Evolutionary conservation across 2,329 filamentous ascomycete species (phyloP).

Genomic region (Blastomyces parvus): DNA sequence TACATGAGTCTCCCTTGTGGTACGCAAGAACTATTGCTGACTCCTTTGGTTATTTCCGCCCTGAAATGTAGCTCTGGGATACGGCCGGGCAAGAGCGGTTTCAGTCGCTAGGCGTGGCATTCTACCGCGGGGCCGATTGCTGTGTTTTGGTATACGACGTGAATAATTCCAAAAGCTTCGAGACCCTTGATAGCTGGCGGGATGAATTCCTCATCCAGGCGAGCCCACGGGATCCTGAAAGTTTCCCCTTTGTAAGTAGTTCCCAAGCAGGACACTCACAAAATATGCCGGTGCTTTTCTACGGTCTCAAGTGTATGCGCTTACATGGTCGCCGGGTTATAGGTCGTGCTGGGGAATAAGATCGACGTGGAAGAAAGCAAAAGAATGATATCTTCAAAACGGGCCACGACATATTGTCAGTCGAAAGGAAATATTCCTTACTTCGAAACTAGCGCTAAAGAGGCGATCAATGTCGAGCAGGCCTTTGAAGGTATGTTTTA

Average conservation of each 20-base stretch:
- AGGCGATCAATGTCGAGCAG: constrained; percentile 95
- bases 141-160: constrained; percentile 99
- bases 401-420: constrained; percentile 94
- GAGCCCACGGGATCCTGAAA: constrained; percentile 89
- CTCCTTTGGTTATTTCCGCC: not conserved
- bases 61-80: constrained; percentile 76
- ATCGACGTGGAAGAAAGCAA: constrained; percentile 98
- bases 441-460: constrained; percentile 98
- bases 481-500: constrained; percentile 57
- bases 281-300: not conserved
- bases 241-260: constrained; percentile 87
- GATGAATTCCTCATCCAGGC: constrained; percentile 98
- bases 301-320: not conserved
- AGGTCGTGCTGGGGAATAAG: constrained; percentile 97
- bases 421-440: constrained; percentile 96
- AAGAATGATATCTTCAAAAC: constrained; percentile 90
- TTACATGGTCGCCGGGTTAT: constrained; percentile 11
- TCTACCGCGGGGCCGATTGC: constrained; percentile 98
- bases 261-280: not conserved
- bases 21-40: not conserved
- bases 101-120: constrained; percentile 98
- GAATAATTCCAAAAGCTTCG: constrained; percentile 98
- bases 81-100: constrained; percentile 97
- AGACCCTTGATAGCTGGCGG: constrained; percentile 94
- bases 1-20: not conserved